Percentiles rank a stretch among this genome's conserved stretches.
phyloP scores from a whole-genome alignment of 768 basidiomycete genomes.

The Serendipita sp. region DNA sequence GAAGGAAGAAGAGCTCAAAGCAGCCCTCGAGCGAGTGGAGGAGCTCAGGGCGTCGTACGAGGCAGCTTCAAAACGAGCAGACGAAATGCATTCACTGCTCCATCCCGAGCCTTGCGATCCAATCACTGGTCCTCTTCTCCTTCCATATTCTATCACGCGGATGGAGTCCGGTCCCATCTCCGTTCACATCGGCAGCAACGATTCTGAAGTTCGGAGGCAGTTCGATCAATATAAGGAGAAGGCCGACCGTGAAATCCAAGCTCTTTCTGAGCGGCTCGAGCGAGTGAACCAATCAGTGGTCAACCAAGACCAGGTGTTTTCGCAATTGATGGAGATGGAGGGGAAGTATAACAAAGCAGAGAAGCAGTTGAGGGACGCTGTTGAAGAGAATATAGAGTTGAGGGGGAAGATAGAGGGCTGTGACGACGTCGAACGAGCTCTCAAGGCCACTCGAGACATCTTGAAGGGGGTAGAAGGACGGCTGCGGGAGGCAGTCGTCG shows the following conservation, averaged over 20 bases:
- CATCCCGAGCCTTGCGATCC: no score
- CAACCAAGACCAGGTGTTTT: background rate
- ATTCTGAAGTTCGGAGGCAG: background rate
- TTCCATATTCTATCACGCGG: background rate
- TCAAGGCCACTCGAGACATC: background rate
- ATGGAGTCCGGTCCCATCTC: background rate
- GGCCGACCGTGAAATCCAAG: background rate
- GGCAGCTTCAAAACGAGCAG: no score
- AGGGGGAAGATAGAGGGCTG: background rate
- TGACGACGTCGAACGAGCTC: background rate
- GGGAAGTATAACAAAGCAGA: background rate
- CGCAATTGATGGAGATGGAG: background rate
- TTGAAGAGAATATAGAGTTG: slow-evolving; percentile 3
- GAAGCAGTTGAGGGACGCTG: background rate
- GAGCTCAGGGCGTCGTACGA: no score
- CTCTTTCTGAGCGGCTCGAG: background rate
- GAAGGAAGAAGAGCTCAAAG: no score
- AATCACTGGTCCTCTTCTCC: background rate
- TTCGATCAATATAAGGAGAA: background rate
- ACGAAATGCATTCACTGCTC: no score
- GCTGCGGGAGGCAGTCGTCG: background rate
- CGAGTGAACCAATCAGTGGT: background rate
- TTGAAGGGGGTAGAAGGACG: background rate
- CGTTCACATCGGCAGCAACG: background rate
- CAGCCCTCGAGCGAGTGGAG: no score